Evolutionary conservation across 495 filamentous ascomycete species (phyloP), one percentile per base, ranked within the genome.

Genomic region (Cetradonia linearis): DNA sequence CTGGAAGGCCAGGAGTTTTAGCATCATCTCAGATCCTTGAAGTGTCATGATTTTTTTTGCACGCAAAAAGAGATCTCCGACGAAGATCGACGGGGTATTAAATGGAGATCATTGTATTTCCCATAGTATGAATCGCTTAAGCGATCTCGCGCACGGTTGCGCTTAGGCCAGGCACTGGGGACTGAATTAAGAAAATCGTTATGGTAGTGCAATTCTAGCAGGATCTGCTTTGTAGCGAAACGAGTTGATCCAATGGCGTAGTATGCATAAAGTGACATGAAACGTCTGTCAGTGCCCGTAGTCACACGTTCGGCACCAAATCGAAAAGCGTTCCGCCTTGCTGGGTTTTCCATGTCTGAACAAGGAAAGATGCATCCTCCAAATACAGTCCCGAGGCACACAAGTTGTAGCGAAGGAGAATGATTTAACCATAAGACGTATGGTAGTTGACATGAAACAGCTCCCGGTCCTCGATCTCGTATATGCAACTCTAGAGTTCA

Each of bases 91-190:
- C 49, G 6, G 28, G 9, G 31, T 18, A 36, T 36, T 54, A 36
- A 25, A 54, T 54, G 31, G 14, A 54, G 31, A 54, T 54, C 31
- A 54, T 36, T 16, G 9, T 4, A 23, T 9, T 18, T 53, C 3
- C 7, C 18, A 34, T 18, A 54, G 34, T 54, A 34, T 53, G 27
- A 33, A 33, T 18, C 50, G 50, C 50, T 54, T 54, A 54, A 34
- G 50, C 50, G 50, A 36, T 1, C n/a, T n/a, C n/a, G 50, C 31
- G 50, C 50, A 54, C 50, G 50, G 50, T 54, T 54, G 31, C 11
- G 50, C 50, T 54, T 36, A 30, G 50, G 50, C 50, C 27, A 25
- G 9, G 31, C 8, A 25, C n/a, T 10, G 31, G 18, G 34, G 50
- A 1, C 50, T 34, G 7, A 36, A 23, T 34, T 8, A 20, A 30